A percentile compares a stretch with the other conserved stretches of the same genome.
Evolutionary conservation across 345 rosid genomes (phyloP).

Genomic region (Trapa bicornis): DNA sequence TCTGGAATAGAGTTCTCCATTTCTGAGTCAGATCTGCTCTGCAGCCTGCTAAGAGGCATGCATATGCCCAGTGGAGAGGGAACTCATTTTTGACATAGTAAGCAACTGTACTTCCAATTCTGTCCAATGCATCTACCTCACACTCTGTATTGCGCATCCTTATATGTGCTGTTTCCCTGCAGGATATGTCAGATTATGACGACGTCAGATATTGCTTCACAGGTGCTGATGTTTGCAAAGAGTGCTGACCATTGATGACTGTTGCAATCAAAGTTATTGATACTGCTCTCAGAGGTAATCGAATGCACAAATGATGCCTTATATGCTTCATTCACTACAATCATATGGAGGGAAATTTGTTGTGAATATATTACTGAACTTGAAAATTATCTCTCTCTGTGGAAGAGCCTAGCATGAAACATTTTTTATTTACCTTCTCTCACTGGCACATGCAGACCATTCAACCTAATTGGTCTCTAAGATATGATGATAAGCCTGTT

Average conservation of each 20-base stretch:
- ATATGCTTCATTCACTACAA: too few relatives aligned
- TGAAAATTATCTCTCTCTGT: too few relatives aligned
- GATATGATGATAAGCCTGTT: background rate
- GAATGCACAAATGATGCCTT: too few relatives aligned
- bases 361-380: too few relatives aligned
- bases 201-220: slow-evolving; percentile 87
- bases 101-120: slow-evolving; percentile 15
- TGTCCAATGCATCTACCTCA: background rate
- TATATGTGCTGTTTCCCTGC: slow-evolving; percentile 6
- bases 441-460: background rate
- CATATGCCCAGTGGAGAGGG: slow-evolving; percentile 80
- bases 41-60: slow-evolving; percentile 79
- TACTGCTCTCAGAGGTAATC: slow-evolving; percentile 65
- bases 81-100: slow-evolving; percentile 78
- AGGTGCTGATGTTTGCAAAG: slow-evolving; percentile 83
- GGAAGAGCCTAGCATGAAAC: too few relatives aligned
- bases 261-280: slow-evolving; percentile 54
- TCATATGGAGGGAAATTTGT: too few relatives aligned
- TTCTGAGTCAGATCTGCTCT: slow-evolving; percentile 2
- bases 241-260: slow-evolving; percentile 88
- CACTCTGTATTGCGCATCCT: background rate
- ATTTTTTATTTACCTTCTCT: too few relatives aligned
- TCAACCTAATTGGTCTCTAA: background rate
- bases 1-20: background rate
- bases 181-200: slow-evolving; percentile 88